phyloP scores from a whole-genome alignment of 306 rosid species.

The Hippophae gyantsensis region DNA sequence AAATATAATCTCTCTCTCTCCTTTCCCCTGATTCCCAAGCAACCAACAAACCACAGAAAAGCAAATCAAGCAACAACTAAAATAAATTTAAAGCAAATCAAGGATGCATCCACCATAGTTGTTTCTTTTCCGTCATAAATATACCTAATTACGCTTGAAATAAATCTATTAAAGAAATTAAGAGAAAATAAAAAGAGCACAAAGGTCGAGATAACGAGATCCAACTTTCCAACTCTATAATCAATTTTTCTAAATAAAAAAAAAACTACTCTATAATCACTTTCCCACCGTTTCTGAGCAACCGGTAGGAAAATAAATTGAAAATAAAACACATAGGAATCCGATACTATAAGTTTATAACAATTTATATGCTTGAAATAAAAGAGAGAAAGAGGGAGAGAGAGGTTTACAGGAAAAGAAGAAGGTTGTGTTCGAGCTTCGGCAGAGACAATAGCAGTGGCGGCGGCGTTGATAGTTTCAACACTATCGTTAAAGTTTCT shows the following conservation, averaged over 20 bases:
- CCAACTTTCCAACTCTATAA: not conserved
- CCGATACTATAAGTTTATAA: not conserved
- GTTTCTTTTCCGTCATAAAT: conserved; percentile 3
- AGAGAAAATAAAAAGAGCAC: not conserved
- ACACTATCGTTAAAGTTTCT: conserved; percentile 53
- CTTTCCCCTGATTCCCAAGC: conserved; percentile 13
- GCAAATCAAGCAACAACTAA: not conserved
- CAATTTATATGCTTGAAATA: not conserved
- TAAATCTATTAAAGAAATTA: not conserved
- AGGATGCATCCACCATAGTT: not conserved
- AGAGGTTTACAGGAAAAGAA: conserved; percentile 37
- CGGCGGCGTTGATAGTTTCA: conserved; percentile 86
- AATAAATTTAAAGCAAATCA: conserved; percentile 3
- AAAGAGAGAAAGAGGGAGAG: not conserved
- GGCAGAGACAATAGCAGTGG: conserved; percentile 81
- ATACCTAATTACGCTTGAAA: not conserved
- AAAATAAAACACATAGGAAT: not conserved
- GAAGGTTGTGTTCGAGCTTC: conserved; percentile 78
- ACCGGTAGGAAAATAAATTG: not conserved
- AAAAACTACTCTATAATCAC: not conserved
- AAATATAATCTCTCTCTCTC: not conserved
- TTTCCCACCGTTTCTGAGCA: conserved; percentile 13
- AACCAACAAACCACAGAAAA: conserved; percentile 12
- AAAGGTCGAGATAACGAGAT: conserved; percentile 21
- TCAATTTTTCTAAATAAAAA: not conserved